phyloP scores from a whole-genome alignment of 1,284 basidiomycete species.

The Trichosporon faecale region DNA sequence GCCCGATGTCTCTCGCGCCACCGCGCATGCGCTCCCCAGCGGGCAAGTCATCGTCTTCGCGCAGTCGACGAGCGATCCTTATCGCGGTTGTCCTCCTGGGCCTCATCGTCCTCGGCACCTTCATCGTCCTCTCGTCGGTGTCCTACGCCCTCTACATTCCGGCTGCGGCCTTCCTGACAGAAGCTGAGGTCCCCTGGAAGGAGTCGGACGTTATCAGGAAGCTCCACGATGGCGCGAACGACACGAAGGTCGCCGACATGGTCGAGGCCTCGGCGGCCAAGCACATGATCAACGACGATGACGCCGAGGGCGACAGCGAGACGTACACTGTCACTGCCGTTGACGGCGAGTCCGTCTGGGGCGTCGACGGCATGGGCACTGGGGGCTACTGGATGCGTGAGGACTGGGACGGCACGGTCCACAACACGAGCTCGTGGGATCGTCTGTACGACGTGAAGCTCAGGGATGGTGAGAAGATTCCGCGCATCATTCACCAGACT shows the following conservation, averaged over 20 bases:
- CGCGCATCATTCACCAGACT: conserved; percentile 94
- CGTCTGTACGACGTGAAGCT: conserved; percentile 43
- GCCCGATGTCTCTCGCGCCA: conserved; percentile 8
- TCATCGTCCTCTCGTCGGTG: conserved; percentile 85
- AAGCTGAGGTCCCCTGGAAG: conserved; percentile 67
- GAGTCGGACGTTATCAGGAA: conserved; percentile 44
- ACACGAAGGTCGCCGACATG: background rate
- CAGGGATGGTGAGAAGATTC: conserved; percentile 64
- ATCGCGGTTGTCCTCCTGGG: conserved; percentile 72
- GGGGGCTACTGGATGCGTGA: conserved; percentile 49
- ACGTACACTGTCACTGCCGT: conserved; percentile 5
- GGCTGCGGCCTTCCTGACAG: conserved; percentile 69
- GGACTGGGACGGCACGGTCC: conserved; percentile 47
- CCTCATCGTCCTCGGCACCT: conserved; percentile 82
- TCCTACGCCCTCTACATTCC: conserved; percentile 87
- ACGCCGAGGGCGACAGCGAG: background rate
- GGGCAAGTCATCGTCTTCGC: background rate
- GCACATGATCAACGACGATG: conserved; percentile 1
- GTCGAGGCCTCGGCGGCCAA: conserved; percentile 7
- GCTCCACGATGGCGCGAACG: conserved; percentile 19
- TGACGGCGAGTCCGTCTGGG: conserved; percentile 32
- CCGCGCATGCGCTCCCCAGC: conserved; percentile 7
- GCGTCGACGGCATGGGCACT: conserved; percentile 44
- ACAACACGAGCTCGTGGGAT: conserved; percentile 40
- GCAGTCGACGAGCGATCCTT: conserved; percentile 53